These are phyloP conservation scores for Fraxinus latifolia DNA, from an alignment of 305 asterid genomes.

Conservation along the genomic window DNA sequence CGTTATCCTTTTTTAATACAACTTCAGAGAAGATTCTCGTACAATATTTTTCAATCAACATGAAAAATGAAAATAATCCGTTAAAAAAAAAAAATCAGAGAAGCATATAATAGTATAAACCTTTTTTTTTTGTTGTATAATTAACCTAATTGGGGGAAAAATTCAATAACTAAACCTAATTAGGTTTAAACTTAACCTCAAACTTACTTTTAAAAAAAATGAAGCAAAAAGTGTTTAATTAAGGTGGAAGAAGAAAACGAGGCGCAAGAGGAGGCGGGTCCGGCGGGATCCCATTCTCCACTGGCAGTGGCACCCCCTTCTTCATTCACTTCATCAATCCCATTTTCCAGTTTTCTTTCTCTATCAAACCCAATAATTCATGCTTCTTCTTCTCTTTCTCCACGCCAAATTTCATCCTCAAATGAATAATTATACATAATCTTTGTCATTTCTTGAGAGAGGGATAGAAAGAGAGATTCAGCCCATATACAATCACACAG, in stretches of 20 bases:
- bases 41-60: not conserved
- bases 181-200: not conserved
- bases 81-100: not conserved
- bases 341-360: not conserved
- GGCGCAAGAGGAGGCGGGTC: slow-evolving; percentile 1
- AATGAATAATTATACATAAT: not conserved
- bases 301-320: not conserved
- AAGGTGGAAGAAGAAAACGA: not conserved
- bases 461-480: not conserved
- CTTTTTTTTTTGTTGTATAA: too few relatives aligned
- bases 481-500: not conserved
- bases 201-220: not conserved
- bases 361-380: not conserved
- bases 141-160: not conserved
- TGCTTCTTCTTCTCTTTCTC: not conserved
- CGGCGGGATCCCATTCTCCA: not conserved
- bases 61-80: not conserved
- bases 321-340: not conserved
- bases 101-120: not conserved
- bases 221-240: not conserved
- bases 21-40: not conserved
- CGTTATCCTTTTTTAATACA: not conserved
- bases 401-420: not conserved
- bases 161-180: not conserved
- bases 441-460: not conserved